phyloP scores from a whole-genome alignment of 2,329 filamentous ascomycete species.

The Fusarium denticulatum region DNA sequence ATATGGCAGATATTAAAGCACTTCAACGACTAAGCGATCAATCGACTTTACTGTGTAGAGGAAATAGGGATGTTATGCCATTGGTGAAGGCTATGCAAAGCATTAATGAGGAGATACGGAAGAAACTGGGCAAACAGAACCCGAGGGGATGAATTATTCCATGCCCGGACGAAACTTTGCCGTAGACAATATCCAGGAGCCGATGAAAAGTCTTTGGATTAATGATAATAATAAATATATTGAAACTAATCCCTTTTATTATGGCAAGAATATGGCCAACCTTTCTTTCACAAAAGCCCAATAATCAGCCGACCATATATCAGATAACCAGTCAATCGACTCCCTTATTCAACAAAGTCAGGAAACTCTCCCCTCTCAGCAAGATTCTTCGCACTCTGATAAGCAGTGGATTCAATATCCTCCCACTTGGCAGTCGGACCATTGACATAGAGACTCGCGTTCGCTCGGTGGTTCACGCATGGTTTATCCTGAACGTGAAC shows the following conservation, averaged over 20 bases:
- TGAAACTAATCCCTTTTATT: background rate
- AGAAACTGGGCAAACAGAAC: background rate
- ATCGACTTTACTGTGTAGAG: constrained; percentile 29
- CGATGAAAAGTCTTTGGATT: background rate
- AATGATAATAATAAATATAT: background rate
- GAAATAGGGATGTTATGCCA: constrained; percentile 41
- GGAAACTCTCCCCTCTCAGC: constrained; percentile 10
- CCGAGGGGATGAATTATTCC: background rate
- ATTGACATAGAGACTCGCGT: background rate
- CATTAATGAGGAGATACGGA: constrained; percentile 40
- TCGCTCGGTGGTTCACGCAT: background rate
- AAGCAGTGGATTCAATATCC: constrained; percentile 15
- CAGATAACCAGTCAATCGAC: background rate
- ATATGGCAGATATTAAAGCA: constrained; percentile 33
- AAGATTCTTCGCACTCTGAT: constrained; percentile 7
- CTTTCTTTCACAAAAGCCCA: background rate
- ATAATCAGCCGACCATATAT: background rate
- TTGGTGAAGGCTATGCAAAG: constrained; percentile 42
- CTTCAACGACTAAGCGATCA: constrained; percentile 31
- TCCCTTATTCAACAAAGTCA: background rate
- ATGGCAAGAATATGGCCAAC: background rate
- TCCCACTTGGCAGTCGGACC: constrained; percentile 4
- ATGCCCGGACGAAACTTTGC: background rate
- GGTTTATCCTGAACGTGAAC: constrained; percentile 11
- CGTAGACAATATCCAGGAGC: background rate